Conservation (phyloP, 345 rosid genomes). For the Psidium friedrichsthalianum region DNA sequence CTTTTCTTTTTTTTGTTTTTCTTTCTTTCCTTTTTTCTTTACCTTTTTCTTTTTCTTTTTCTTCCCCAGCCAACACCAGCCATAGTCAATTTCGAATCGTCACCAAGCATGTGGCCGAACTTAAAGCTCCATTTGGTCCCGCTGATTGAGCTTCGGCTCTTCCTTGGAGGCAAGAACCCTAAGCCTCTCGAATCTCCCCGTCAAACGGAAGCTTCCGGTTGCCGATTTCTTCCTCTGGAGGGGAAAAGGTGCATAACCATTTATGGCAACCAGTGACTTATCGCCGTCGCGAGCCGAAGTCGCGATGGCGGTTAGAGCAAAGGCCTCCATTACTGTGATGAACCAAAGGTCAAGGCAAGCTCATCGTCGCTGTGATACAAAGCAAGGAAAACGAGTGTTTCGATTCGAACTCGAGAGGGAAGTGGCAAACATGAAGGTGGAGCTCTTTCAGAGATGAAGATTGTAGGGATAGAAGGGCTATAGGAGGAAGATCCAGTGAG, state of each 20-base stretch:
- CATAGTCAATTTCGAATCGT: constrained; percentile 86
- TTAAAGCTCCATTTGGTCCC: constrained; percentile 93
- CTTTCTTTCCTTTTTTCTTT: too few species aligned
- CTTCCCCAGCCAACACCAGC: constrained; percentile 7
- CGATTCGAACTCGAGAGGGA: neutral
- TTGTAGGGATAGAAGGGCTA: neutral
- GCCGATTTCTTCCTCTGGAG: constrained; percentile 6
- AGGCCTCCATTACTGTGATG: constrained; percentile 38
- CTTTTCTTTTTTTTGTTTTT: too few species aligned
- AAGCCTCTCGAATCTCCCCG: constrained; percentile 15
- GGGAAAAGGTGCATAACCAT: neutral
- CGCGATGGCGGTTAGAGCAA: constrained; percentile 30
- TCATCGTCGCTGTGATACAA: neutral
- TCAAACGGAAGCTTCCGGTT: constrained; percentile 1
- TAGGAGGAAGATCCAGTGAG: neutral
- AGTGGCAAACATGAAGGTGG: neutral
- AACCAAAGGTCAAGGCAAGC: neutral
- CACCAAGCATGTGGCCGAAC: constrained; percentile 70
- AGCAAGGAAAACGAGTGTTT: fast-evolving
- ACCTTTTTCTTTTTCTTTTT: too few species aligned
- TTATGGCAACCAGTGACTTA: constrained; percentile 5
- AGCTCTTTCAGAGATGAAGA: neutral
- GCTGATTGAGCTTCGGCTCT: constrained; percentile 47
- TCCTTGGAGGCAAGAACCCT: constrained; percentile 37
- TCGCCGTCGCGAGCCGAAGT: constrained; percentile 5